Base-by-base conservation (phyloP, 257 asterid species). In the Agastache rugosa region DNA sequence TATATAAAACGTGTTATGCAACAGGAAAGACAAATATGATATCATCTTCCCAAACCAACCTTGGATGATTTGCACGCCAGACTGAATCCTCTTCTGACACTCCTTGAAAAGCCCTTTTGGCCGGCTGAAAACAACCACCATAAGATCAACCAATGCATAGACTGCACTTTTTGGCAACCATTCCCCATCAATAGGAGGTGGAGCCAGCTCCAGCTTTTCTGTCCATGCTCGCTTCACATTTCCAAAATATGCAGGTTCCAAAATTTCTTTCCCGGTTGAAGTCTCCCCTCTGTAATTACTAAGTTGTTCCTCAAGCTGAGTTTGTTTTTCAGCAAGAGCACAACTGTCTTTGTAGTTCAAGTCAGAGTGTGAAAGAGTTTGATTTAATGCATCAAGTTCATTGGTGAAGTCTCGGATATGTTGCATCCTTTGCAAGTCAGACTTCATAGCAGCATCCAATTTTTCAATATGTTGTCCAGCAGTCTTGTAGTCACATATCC, bases 151-250 rank as follows among this genome's bases (percentile, higher is more conserved):
- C 86, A 95, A 83, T 42, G 97, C 96, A 83, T 89, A 92, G 48
- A 92, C 90, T 22, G 98, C 99, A 84, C 97, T 83, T 84, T 90
- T 95, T 29, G 99, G 99, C 75, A 95, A 88, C 99, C 99, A 95
- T 74, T 95, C 98, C 74, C 99, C 99, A 82, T 90, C 97, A 83
- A 92, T 87, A 54, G 99, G 99, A 79, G 99, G 96, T 64, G 96
- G 96, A 31, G 98, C 99, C 89, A 95, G 73, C 82, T 82, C 91
- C 75, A 95, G 87, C 81, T 87, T 95, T 71, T 87, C 99, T 41
- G 85, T 71, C 83, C 87, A 88, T 29, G 93, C 91, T 67, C 97
- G 85, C 82, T 83, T 90, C 56, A 87, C 87, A 76, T 90, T 92
- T 72, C 99, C 99, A 81, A 92, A 95, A 81, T 92, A 88, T 41